Evolutionary conservation across 371 early-diverging fungal genomes (phyloP).

Genomic region (Mitosporidium daphniae): DNA sequence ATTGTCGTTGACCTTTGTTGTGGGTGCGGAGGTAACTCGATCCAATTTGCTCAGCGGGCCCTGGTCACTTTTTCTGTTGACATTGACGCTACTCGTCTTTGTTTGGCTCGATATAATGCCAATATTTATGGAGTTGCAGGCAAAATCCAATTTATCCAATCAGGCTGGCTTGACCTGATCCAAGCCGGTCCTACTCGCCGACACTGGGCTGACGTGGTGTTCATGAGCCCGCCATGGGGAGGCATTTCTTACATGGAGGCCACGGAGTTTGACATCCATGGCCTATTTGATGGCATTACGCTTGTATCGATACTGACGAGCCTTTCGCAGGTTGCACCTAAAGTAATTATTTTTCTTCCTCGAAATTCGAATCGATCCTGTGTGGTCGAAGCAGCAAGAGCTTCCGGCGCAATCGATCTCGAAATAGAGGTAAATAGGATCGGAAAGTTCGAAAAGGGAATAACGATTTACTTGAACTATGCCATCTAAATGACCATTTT

Average conservation of each 20-base stretch:
- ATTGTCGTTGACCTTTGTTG: conserved; percentile 60
- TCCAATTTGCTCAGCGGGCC: conserved; percentile 35
- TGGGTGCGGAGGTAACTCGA: conserved; percentile 73
- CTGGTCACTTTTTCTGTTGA: conserved; percentile 20
- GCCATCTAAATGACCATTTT: too few relatives aligned
- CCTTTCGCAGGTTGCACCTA: too few relatives aligned
- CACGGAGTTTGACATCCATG: too few relatives aligned
- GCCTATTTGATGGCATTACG: too few relatives aligned
- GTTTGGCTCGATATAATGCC: conserved; percentile 47
- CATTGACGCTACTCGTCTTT: conserved; percentile 30
- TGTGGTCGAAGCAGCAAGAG: too few relatives aligned
- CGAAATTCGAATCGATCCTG: too few relatives aligned
- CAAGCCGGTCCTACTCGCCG: conserved; percentile 6
- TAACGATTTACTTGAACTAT: too few relatives aligned
- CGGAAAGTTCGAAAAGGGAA: too few relatives aligned
- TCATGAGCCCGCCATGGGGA: conserved; percentile 77
- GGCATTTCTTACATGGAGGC: conserved; percentile 13
- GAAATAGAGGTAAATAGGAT: too few relatives aligned
- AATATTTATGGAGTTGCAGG: conserved; percentile 48
- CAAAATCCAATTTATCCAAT: conserved; percentile 49
- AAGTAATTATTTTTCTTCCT: too few relatives aligned
- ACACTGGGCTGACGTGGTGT: conserved; percentile 23
- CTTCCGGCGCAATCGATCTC: too few relatives aligned
- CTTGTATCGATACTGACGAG: too few relatives aligned
- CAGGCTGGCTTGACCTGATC: conserved; percentile 30